A percentile compares a stretch with the other conserved stretches of the same genome.
phyloP scores from a whole-genome alignment of 2,329 filamentous ascomycete species.

The Pseudopithomyces chartarum region DNA sequence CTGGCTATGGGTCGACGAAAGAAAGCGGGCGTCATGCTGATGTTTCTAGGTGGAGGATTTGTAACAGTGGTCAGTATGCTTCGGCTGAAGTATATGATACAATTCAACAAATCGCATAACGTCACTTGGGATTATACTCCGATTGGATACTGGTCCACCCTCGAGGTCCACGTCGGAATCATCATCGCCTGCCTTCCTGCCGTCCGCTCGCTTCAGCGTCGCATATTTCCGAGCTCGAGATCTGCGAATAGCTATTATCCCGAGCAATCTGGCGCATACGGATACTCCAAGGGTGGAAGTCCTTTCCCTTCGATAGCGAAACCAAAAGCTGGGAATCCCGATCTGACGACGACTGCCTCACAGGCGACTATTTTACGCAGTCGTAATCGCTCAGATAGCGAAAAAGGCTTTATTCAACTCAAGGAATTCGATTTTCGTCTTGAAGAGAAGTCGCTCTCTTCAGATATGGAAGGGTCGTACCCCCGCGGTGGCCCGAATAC shows the following conservation, averaged over 20 bases:
- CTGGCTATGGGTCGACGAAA: slow-evolving; percentile 34
- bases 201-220: slow-evolving; percentile 24
- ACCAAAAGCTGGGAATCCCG: slow-evolving; percentile 1
- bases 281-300: slow-evolving; percentile 13
- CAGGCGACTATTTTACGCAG: slow-evolving; percentile 14
- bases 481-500: slow-evolving; percentile 5
- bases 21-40: slow-evolving; percentile 42
- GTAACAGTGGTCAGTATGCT: slow-evolving; percentile 53
- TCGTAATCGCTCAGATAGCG: slow-evolving; percentile 3
- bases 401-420: slow-evolving; percentile 21
- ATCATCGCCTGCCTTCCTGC: slow-evolving; percentile 33
- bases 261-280: slow-evolving; percentile 1
- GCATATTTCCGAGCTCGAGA: slow-evolving; percentile 18
- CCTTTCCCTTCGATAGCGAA: slow-evolving; percentile 8
- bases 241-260: slow-evolving; percentile 12
- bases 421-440: slow-evolving; percentile 16
- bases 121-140: slow-evolving; percentile 42
- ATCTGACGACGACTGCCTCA: slow-evolving; percentile 3
- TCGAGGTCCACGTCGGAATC: slow-evolving; percentile 35
- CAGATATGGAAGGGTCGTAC: not conserved
- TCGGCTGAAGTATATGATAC: slow-evolving; percentile 49
- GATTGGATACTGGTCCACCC: slow-evolving; percentile 32
- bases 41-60: slow-evolving; percentile 46
- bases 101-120: slow-evolving; percentile 50
- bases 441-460: not conserved